Percentiles rank a stretch among this genome's conserved stretches.
These are phyloP conservation scores for Pleurotus salmoneostramineus DNA, from an alignment of 768 basidiomycete species.

Conservation along the genomic window DNA sequence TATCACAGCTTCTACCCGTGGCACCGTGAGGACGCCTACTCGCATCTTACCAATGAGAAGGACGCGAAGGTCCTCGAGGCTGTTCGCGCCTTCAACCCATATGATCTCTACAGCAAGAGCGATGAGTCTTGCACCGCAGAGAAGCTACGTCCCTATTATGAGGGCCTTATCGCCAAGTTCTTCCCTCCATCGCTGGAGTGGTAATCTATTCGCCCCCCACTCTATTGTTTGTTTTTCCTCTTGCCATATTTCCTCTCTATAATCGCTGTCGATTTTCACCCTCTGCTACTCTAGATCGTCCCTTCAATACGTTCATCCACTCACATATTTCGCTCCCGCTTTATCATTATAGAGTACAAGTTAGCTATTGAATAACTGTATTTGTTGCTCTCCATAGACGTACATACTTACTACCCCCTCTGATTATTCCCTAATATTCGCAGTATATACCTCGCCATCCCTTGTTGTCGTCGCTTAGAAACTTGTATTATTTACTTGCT, in stretches of 20 bases:
- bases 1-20: constrained; percentile 97
- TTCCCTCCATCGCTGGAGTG: constrained; percentile 82
- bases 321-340: background rate
- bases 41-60: constrained; percentile 71
- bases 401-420: background rate
- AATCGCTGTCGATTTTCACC: constrained; percentile 1
- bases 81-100: constrained; percentile 87
- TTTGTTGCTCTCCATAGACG: background rate
- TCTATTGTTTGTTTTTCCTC: background rate
- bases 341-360: background rate
- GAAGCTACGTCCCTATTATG: constrained; percentile 79
- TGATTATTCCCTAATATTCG: background rate
- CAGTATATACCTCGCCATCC: background rate
- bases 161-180: constrained; percentile 76
- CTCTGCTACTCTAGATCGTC: background rate
- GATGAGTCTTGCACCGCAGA: constrained; percentile 62
- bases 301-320: background rate
- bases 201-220: constrained; percentile 36
- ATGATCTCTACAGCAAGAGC: constrained; percentile 90
- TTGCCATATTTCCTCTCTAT: background rate
- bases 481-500: background rate
- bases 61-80: constrained; percentile 64
- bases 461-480: background rate
- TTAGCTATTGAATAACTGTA: constrained; percentile 5
- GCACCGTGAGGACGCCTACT: constrained; percentile 88